Evolutionary conservation across 129 eudicot genomes (phyloP).

Genomic region (Flaveria trinervia): DNA sequence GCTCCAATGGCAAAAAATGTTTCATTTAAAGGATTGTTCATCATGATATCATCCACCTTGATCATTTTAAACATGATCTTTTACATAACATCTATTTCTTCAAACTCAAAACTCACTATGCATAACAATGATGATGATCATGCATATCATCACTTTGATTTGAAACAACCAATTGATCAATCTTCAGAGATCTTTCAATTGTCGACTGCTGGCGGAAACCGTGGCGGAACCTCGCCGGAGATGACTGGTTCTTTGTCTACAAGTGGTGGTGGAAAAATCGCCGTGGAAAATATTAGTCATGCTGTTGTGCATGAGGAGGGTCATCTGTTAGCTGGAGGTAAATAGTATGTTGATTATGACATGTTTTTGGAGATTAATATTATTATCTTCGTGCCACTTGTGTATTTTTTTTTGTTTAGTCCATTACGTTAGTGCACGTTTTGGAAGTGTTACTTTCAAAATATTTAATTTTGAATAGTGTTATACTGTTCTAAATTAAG

Average conservation of each 20-base stretch:
- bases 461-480: no score
- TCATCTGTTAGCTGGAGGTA: not conserved
- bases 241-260: not conserved
- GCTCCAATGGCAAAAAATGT: slow-evolving; percentile 18
- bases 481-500: no score
- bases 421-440: no score
- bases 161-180: slow-evolving; percentile 19
- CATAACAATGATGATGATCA: slow-evolving; percentile 17
- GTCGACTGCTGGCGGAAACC: not conserved
- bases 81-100: slow-evolving; percentile 27
- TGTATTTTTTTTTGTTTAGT: no score
- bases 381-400: no score
- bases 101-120: slow-evolving; percentile 26
- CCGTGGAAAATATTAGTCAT: not conserved
- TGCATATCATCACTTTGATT: not conserved
- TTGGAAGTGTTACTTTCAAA: no score
- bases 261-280: not conserved
- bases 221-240: slow-evolving; percentile 20
- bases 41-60: slow-evolving; percentile 40
- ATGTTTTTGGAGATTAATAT: no score
- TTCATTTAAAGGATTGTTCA: slow-evolving; percentile 34
- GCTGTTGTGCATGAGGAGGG: slow-evolving; percentile 25
- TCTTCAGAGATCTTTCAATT: not conserved
- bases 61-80: slow-evolving; percentile 28
- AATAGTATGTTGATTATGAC: no score